These are phyloP conservation scores for Penicillium psychrosexuale DNA, from an alignment of 2,329 filamentous ascomycete genomes.

Conservation along the genomic window DNA sequence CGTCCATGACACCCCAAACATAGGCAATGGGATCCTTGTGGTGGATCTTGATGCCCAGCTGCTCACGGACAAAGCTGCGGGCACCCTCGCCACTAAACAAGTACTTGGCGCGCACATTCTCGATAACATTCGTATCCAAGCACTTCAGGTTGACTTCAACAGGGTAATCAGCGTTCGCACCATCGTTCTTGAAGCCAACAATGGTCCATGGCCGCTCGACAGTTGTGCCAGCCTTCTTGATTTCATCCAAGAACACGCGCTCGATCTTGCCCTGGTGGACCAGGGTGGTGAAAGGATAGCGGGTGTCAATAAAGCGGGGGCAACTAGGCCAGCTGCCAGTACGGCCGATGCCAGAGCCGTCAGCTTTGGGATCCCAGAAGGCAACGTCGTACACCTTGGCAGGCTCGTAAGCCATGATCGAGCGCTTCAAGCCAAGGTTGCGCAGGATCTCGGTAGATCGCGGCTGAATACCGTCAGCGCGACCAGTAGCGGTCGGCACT, in stretches of 20 bases:
- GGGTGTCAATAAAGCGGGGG: slow-evolving; percentile 70
- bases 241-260: slow-evolving; percentile 59
- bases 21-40: slow-evolving; percentile 63
- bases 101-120: slow-evolving; percentile 64
- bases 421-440: slow-evolving; percentile 85
- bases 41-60: slow-evolving; percentile 64
- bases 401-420: slow-evolving; percentile 82
- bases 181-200: slow-evolving; percentile 59
- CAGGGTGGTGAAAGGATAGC: slow-evolving; percentile 62
- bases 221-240: slow-evolving; percentile 56
- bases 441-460: slow-evolving; percentile 80
- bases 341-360: slow-evolving; percentile 54
- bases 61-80: slow-evolving; percentile 58
- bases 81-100: slow-evolving; percentile 63
- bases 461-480: slow-evolving; percentile 88
- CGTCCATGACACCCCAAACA: slow-evolving; percentile 67
- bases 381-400: slow-evolving; percentile 76
- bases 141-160: slow-evolving; percentile 76
- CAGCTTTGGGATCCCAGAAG: slow-evolving; percentile 59
- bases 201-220: slow-evolving; percentile 63
- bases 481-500: slow-evolving; percentile 79
- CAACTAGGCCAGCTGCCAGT: slow-evolving; percentile 79
- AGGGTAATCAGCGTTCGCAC: slow-evolving; percentile 65
- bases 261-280: slow-evolving; percentile 63
- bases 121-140: slow-evolving; percentile 66